These are phyloP conservation scores for Colletotrichum zoysiae DNA, from an alignment of 2,329 filamentous ascomycete species.

Conservation along the genomic window DNA sequence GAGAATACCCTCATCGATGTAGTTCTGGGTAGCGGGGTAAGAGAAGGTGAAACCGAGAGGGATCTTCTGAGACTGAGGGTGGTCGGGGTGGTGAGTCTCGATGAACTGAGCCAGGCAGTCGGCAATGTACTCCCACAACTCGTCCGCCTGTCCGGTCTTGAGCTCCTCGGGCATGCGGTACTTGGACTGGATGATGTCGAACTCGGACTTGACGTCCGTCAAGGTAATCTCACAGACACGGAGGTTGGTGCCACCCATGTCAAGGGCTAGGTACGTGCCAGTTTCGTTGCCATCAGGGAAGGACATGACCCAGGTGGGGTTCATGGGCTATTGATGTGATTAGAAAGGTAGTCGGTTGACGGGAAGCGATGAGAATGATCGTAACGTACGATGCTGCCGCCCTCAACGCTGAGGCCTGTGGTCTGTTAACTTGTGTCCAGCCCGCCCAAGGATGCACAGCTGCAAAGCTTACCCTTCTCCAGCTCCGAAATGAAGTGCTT, in stretches of 20 bases:
- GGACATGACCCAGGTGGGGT: conserved; percentile 94
- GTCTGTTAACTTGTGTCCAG: conserved; percentile 25
- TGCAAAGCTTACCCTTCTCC: conserved; percentile 74
- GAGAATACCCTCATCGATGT: conserved; percentile 91
- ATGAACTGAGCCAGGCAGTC: conserved; percentile 93
- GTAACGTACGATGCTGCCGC: conserved; percentile 88
- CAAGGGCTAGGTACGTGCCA: conserved; percentile 88
- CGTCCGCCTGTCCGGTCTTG: conserved; percentile 84
- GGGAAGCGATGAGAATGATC: not conserved
- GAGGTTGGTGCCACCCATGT: conserved; percentile 97
- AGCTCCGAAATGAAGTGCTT: conserved; percentile 91
- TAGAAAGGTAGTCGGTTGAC: conserved; percentile 36
- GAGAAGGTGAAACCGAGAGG: conserved; percentile 96
- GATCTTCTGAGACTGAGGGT: conserved; percentile 71
- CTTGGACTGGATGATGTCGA: conserved; percentile 95
- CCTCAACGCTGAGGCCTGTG: conserved; percentile 83
- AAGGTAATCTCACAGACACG: conserved; percentile 94
- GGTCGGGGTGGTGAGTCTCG: conserved; percentile 82
- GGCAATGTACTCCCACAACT: conserved; percentile 95
- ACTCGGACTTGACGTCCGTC: conserved; percentile 88
- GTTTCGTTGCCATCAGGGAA: conserved; percentile 89
- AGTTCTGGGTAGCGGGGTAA: conserved; percentile 92
- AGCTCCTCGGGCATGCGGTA: conserved; percentile 95
- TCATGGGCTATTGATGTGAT: conserved; percentile 81
- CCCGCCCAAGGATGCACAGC: conserved; percentile 1